Base-by-base conservation (phyloP, 148 eudicot genomes). In the Rhododendron griersonianum region DNA sequence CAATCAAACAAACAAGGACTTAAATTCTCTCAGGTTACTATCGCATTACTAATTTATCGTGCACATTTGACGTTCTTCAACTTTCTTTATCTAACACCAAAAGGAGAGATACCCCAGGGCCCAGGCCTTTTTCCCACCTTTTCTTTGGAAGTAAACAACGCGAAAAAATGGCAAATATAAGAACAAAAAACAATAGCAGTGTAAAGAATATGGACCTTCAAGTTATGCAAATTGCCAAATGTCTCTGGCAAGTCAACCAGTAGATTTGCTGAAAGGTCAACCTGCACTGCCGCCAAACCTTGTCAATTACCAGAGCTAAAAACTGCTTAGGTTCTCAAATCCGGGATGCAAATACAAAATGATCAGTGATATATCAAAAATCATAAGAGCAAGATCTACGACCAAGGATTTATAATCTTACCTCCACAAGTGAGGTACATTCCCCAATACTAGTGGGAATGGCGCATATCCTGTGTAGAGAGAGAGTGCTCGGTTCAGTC, bases 251-350 rank as follows among this genome's bases (percentile, higher is more conserved):
- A 88, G 82, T 93, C 94, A 45, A 85, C 83, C 8, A 98, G 91
- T 82, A 94, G 95, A 94, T 98, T 98, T 44, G 95, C 92, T 82
- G 98, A 95, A 83, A 98, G 90, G 92, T 95, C 97, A 88, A 96
- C 93, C 98, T 98, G 89, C 92, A 92, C 28, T 55, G 85, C 61
- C 80, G 13, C 73, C 75, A 86, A 80, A 77, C 44, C 77, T 44
- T 37, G 83, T 76, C 75, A 45, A 74, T 59, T 1, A 39, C 59
- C 44, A 37, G 85, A 16, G 69, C 48, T 35, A 48, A 39, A 59
- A 39, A 82, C 33, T 55, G 83, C 16, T 33, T 9, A 41, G 71
- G 65, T 45, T 71, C 51, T 53, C 11, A 45, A 76, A 44, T 59
- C 73, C 44, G 28, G 30, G 4, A 59, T 53, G 84, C 35, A 53